Evolutionary conservation across 495 filamentous ascomycete species (phyloP).

Genomic region (Podospora conica): DNA sequence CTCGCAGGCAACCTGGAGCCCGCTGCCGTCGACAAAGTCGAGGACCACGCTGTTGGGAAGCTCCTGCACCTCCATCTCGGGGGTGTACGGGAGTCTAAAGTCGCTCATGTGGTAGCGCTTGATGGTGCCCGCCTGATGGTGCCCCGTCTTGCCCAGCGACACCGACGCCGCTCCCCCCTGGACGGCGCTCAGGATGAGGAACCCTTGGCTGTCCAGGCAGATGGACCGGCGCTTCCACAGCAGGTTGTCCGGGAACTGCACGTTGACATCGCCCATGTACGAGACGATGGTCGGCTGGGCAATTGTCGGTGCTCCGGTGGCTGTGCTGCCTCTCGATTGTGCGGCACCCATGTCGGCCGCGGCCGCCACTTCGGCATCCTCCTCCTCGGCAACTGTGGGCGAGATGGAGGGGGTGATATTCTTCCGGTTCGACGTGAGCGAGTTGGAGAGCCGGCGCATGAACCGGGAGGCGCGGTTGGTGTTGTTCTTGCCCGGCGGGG

Average conservation of each 20-base stretch:
- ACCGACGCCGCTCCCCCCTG: constrained; percentile 31
- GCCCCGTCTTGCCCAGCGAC: constrained; percentile 40
- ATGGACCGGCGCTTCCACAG: constrained; percentile 87
- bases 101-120: constrained; percentile 78
- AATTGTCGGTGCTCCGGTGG: constrained; percentile 19
- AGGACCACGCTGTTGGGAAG: constrained; percentile 79
- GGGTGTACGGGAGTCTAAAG: constrained; percentile 69
- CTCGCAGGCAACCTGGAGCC: constrained; percentile 80
- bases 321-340: constrained; percentile 26
- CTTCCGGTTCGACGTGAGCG: constrained; percentile 54
- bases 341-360: constrained; percentile 23
- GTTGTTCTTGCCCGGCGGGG: constrained; percentile 49
- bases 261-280: constrained; percentile 79
- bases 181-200: constrained; percentile 62
- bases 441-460: constrained; percentile 72
- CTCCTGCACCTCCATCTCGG: constrained; percentile 84
- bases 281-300: constrained; percentile 44
- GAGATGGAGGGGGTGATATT: constrained; percentile 50
- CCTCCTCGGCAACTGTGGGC: constrained; percentile 59
- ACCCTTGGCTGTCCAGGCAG: constrained; percentile 69
- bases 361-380: constrained; percentile 38
- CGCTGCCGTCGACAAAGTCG: constrained; percentile 77
- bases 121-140: constrained; percentile 38
- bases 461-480: constrained; percentile 64
- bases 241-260: constrained; percentile 88